Conservation (phyloP, 768 basidiomycete species). For the Rhodotorula graminis region DNA sequence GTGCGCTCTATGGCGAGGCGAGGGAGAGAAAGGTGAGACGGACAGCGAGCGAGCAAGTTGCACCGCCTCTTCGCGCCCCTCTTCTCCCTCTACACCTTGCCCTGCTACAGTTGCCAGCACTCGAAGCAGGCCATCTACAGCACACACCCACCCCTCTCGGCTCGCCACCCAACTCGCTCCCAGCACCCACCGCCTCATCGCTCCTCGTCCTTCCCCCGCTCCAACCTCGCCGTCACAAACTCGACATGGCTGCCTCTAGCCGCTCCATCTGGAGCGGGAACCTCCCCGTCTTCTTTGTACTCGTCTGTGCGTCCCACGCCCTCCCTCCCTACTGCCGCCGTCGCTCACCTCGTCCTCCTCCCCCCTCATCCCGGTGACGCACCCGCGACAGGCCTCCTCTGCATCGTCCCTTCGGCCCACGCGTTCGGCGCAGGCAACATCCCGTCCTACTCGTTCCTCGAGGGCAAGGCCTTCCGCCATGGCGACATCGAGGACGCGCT, state of each 20-base stretch:
- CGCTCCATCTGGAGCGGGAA: not conserved
- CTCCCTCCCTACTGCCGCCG: too few relatives aligned
- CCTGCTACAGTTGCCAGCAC: too few relatives aligned
- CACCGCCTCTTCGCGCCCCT: not conserved
- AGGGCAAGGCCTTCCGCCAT: conserved; percentile 66
- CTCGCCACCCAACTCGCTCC: not conserved
- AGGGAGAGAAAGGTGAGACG: too few relatives aligned
- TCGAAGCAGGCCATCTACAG: too few relatives aligned
- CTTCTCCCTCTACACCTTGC: not conserved
- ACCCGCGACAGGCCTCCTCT: conserved; percentile 2
- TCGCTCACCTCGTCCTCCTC: too few relatives aligned
- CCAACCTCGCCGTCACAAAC: not conserved
- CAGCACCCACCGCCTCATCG: not conserved
- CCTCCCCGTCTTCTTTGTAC: not conserved
- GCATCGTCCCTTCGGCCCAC: conserved; percentile 12
- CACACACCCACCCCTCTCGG: not conserved
- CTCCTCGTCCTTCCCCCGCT: not conserved
- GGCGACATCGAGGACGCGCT: conserved; percentile 66
- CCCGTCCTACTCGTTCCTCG: conserved; percentile 71
- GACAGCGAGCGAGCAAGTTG: not conserved
- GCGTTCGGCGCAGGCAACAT: conserved; percentile 24
- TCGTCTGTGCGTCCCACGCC: not conserved
- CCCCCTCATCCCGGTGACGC: not conserved
- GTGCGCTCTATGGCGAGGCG: too few relatives aligned
- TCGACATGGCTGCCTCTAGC: not conserved